Evolutionary conservation across 305 asterid species (phyloP).

Genomic region (Striga hermonthica): DNA sequence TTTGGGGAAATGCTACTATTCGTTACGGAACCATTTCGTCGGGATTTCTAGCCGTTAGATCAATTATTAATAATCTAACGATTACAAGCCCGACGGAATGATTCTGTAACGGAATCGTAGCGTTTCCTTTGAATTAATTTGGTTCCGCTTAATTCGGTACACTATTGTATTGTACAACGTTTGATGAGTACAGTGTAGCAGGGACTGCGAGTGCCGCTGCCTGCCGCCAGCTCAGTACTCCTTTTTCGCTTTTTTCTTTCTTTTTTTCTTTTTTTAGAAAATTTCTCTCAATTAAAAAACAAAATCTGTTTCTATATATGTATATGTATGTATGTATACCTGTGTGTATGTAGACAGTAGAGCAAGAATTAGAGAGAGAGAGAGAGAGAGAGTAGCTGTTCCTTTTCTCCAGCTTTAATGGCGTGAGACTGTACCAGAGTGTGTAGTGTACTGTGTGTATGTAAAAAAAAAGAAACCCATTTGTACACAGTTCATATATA

Average conservation of each 20-base stretch:
- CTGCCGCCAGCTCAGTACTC: slow-evolving; percentile 33
- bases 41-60: no score
- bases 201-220: slow-evolving; percentile 38
- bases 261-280: not conserved
- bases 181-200: slow-evolving; percentile 30
- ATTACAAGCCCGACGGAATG: no score
- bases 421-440: slow-evolving; percentile 65
- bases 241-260: not conserved
- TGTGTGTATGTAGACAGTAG: slow-evolving; percentile 20
- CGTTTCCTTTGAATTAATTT: slow-evolving; percentile 9
- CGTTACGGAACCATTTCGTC: no score
- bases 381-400: slow-evolving; percentile 39
- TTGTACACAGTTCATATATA: slow-evolving; percentile 25
- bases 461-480: slow-evolving; percentile 16
- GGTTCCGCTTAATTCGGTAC: not conserved
- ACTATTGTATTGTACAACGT: slow-evolving; percentile 32
- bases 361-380: slow-evolving; percentile 31
- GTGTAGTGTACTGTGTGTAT: slow-evolving; percentile 38
- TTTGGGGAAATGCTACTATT: no score
- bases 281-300: not conserved
- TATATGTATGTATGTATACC: not conserved
- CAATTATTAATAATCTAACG: no score
- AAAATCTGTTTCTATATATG: slow-evolving; percentile 6
- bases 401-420: slow-evolving; percentile 81
- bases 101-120: no score